Evolutionary conservation across 2,329 filamentous ascomycete genomes (phyloP).

Genomic region (Talaromyces verruculosus): DNA sequence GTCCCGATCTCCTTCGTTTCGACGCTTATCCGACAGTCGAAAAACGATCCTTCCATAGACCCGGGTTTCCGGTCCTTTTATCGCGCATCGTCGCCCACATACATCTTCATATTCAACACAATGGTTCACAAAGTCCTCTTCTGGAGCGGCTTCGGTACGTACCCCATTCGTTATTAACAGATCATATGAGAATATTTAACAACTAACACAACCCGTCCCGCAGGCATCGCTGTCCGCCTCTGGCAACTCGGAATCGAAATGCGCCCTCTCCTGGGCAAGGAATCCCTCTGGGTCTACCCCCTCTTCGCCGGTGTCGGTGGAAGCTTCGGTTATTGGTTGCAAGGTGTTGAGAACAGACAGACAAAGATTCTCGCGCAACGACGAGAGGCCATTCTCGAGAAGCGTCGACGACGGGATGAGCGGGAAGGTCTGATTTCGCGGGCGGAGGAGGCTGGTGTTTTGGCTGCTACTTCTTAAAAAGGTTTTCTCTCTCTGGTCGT

Average conservation of each 20-base stretch:
- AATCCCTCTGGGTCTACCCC: slow-evolving; percentile 88
- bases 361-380: slow-evolving; percentile 73
- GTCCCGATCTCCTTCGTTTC: background rate
- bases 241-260: slow-evolving; percentile 99
- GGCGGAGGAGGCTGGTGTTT: slow-evolving; percentile 35
- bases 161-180: slow-evolving; percentile 21
- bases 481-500: background rate
- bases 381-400: slow-evolving; percentile 79
- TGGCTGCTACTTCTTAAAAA: slow-evolving; percentile 40
- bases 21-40: background rate
- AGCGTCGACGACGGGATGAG: slow-evolving; percentile 75
- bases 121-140: slow-evolving; percentile 56
- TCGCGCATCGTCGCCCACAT: slow-evolving; percentile 22
- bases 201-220: slow-evolving; percentile 18
- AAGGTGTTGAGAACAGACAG: slow-evolving; percentile 84
- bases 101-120: slow-evolving; percentile 22
- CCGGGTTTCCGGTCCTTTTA: slow-evolving; percentile 12
- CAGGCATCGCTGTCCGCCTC: slow-evolving; percentile 86
- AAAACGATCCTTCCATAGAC: slow-evolving; percentile 1
- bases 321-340: slow-evolving; percentile 95
- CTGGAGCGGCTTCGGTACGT: slow-evolving; percentile 78
- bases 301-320: slow-evolving; percentile 81
- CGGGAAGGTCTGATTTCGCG: slow-evolving; percentile 53
- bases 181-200: background rate
- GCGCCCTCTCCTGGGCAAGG: slow-evolving; percentile 85